Percentiles rank a stretch among this genome's conserved stretches.
Evolutionary conservation across 352 stramenopile genomes (phyloP).

Genomic region (Lagenidium sp.): DNA sequence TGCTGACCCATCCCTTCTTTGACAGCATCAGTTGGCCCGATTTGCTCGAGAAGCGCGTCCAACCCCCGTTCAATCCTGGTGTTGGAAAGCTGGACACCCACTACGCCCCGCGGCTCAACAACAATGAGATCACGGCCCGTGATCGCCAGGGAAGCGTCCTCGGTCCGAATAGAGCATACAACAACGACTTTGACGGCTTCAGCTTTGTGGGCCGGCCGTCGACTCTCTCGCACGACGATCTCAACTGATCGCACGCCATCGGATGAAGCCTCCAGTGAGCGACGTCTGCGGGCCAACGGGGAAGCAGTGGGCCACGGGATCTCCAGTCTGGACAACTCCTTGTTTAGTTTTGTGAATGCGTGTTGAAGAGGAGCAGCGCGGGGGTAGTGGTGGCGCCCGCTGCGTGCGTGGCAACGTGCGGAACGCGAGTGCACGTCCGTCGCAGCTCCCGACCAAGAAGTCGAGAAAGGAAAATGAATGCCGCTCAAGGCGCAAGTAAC

Average conservation of each 20-base stretch:
- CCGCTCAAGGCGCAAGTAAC: too few species aligned
- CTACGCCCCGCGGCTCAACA: conserved; percentile 80
- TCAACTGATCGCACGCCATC: not conserved
- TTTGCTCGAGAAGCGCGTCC: conserved; percentile 71
- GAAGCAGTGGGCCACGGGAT: too few species aligned
- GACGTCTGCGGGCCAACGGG: too few species aligned
- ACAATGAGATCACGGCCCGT: conserved; percentile 82
- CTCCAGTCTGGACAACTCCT: too few species aligned
- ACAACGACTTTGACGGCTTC: conserved; percentile 87
- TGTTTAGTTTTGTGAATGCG: too few species aligned
- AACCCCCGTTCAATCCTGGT: conserved; percentile 83
- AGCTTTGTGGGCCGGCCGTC: conserved; percentile 86
- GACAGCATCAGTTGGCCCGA: conserved; percentile 88
- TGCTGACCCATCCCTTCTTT: conserved; percentile 91
- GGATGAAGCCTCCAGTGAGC: too few species aligned
- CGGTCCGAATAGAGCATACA: conserved; percentile 29
- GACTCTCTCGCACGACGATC: conserved; percentile 32
- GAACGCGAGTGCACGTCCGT: too few species aligned
- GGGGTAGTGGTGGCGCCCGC: too few species aligned
- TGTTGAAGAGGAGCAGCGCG: too few species aligned
- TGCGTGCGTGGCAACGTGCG: too few species aligned
- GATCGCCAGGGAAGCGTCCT: conserved; percentile 75
- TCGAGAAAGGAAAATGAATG: too few species aligned
- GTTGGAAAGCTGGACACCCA: conserved; percentile 84
- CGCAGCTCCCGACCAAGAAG: too few species aligned